Evolutionary conservation across 495 filamentous ascomycete genomes (phyloP), one percentile per base, ranked within the genome.

Genomic region (Daldinia decipiens): DNA sequence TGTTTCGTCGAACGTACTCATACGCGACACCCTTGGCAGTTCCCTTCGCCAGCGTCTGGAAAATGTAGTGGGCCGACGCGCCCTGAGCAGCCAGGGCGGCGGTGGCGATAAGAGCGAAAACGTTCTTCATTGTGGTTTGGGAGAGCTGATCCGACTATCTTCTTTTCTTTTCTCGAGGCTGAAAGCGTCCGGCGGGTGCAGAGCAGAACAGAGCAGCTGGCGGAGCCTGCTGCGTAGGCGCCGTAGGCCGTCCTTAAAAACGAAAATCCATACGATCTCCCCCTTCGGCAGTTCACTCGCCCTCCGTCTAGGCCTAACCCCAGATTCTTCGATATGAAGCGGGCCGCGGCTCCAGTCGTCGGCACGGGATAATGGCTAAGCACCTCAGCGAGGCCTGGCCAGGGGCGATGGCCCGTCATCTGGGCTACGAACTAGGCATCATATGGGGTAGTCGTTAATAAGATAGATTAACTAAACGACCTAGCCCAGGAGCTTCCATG

Each of bases 1-100:
- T 82, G 79, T 87, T 86, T 57, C 79, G 79, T 26, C 87, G 82
- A 60, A 89, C 79, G 71, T 85, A 83, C 69, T 87, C 78, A 72
- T 84, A 88, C 19, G 76, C 72, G 34, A 69, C 63, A 21, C 82
- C 83, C 71, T 85, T 82, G 3, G 68, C 71, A 11, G 77, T 79
- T n/a, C 82, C 83, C 54, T 83, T 77, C 2, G 77, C 77, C 45
- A 87, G 67, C 26, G 81, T 71, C 59, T 86, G 79, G 76, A 87
- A 87, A 68, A 85, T 83, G 74, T 83, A 83, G 68, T 83, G 80
- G 4, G 69, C 80, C 6, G 79, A 79, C 26, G 77, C 79, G 27
- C 76, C 61, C 61, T 78, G 70, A 29, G 76, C 77, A 57, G 75
- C 76, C 31, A 84, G 74, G 15, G 76, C 77, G 24, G 79, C 72